phyloP scores from a whole-genome alignment of 108 stramenopile species.

The Conticribra weissflogii region DNA sequence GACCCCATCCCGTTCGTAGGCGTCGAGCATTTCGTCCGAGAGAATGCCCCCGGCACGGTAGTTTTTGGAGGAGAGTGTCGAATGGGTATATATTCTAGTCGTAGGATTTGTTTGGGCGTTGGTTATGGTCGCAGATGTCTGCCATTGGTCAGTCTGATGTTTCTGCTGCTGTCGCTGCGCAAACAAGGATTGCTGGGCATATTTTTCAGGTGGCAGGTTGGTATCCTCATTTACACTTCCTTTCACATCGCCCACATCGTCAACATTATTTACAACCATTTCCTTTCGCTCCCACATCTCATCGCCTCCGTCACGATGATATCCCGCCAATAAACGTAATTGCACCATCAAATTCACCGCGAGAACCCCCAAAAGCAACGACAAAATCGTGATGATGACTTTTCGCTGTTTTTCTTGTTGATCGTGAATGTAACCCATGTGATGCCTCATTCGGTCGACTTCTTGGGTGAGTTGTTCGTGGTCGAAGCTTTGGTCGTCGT shows the following conservation, averaged over 20 bases:
- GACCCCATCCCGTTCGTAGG: slow-evolving; percentile 42
- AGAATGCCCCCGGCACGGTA: slow-evolving; percentile 38
- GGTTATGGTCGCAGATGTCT: background rate
- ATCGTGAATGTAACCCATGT: background rate
- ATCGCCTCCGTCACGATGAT: background rate
- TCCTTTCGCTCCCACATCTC: background rate
- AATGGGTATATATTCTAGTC: slow-evolving; percentile 33
- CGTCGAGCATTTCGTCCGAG: slow-evolving; percentile 31
- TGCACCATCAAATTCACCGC: background rate
- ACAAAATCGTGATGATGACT: background rate
- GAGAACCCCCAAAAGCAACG: background rate
- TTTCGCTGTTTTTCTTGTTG: background rate
- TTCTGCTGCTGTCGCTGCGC: background rate
- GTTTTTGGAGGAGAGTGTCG: slow-evolving; percentile 32
- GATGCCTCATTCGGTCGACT: background rate
- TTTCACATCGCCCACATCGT: no score
- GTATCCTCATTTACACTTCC: no score
- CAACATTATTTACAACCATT: no score
- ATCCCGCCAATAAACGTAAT: background rate
- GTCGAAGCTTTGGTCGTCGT: background rate
- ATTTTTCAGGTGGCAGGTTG: no score
- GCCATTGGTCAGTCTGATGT: background rate
- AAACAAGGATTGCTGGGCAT: no score
- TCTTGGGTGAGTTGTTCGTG: background rate
- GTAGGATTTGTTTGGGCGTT: slow-evolving; percentile 5